A percentile compares a stretch with the other conserved stretches of the same genome.
phyloP scores from a whole-genome alignment of 345 rosid species.

The Viola odorata region DNA sequence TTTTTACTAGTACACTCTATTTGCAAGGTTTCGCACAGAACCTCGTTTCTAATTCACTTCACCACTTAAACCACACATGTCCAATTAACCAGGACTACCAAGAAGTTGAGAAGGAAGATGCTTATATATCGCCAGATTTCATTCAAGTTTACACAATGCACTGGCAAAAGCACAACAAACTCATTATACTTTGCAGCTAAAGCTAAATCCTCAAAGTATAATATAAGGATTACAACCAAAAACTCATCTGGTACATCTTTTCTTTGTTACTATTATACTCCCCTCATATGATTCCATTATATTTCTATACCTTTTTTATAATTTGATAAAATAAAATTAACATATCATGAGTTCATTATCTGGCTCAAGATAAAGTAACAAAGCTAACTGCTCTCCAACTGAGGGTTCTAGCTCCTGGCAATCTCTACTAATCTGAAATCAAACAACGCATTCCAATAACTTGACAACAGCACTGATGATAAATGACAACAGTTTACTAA shows the following conservation, averaged over 20 bases:
- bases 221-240: not conserved
- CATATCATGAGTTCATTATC: constrained; percentile 98
- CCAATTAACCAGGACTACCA: too few relatives aligned
- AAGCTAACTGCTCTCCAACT: constrained; percentile 89
- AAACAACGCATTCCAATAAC: constrained; percentile 19
- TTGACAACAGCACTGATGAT: not conserved
- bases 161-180: too few relatives aligned
- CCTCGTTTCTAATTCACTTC: too few relatives aligned
- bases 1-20: too few relatives aligned
- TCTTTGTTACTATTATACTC: not conserved
- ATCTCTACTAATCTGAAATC: constrained; percentile 90
- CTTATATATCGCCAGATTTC: too few relatives aligned
- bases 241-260: not conserved
- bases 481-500: too few relatives aligned
- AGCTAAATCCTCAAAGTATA: not conserved
- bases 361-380: constrained; percentile 90
- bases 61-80: too few relatives aligned
- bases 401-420: constrained; percentile 97
- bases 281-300: constrained; percentile 2
- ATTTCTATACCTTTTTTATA: not conserved
- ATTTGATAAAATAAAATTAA: constrained; percentile 7
- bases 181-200: not conserved
- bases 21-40: too few relatives aligned
- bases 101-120: too few relatives aligned
- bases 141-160: too few relatives aligned